These are phyloP conservation scores for Eucalyptus erythrocorys DNA, from an alignment of 345 rosid genomes.

Conservation along the genomic window DNA sequence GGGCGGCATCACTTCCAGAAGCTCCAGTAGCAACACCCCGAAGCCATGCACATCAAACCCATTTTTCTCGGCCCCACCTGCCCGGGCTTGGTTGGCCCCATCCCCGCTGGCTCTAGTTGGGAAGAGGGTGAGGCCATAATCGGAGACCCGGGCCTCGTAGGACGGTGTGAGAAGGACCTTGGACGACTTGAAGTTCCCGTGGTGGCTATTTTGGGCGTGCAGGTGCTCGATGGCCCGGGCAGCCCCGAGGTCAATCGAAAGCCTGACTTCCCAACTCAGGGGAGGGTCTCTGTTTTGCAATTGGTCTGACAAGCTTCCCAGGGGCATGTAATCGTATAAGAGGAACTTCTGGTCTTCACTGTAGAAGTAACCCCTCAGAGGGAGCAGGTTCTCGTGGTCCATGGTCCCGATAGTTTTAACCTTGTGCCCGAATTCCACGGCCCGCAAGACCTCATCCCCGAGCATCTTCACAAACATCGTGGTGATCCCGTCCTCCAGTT, in stretches of 20 bases:
- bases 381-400: not conserved
- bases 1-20: conserved; percentile 78
- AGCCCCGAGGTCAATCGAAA: conserved; percentile 52
- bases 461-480: not conserved
- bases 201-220: conserved; percentile 40
- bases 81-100: too few species aligned
- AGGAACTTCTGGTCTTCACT: not conserved
- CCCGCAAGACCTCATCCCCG: not conserved
- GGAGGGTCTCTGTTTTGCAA: conserved; percentile 19
- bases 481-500: not conserved
- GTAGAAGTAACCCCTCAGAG: not conserved
- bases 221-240: conserved; percentile 72
- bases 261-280: conserved; percentile 68
- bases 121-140: conserved; percentile 63
- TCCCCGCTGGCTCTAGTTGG: conserved; percentile 13
- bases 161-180: conserved; percentile 65
- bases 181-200: conserved; percentile 84
- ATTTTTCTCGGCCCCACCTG: too few species aligned
- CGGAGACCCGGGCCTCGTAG: conserved; percentile 43
- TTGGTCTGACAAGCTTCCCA: not conserved
- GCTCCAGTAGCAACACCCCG: conserved; percentile 73
- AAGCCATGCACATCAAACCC: too few species aligned
- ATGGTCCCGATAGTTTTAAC: not conserved
- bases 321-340: not conserved
- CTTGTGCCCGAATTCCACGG: not conserved